Base-by-base conservation (phyloP, 1,284 basidiomycete species). In the Wallemia ichthyophaga region DNA sequence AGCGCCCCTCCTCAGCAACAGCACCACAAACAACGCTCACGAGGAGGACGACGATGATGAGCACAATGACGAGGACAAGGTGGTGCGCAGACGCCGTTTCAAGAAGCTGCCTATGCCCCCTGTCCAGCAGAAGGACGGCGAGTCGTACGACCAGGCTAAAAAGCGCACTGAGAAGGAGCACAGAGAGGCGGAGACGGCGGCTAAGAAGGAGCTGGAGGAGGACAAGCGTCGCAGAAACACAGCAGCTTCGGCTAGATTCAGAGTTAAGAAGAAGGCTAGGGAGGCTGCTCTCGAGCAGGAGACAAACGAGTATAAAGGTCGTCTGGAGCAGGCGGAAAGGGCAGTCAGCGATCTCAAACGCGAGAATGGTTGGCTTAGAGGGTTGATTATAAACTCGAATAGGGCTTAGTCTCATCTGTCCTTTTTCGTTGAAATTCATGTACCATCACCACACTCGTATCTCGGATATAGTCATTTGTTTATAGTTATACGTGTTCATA, bases 241-340 rank as follows among this genome's bases (percentile, higher is more conserved):
- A 0, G 88, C 88, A 21, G 92, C 92, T 0, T 88, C 84, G 61
- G 91, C 91, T n/a, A 83, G 92, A 17, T 98, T 98, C 78, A 77
- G 92, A 61, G 73, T 91, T 66, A 98, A 98, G 78, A 98, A 98
- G 77, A 98, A 98, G 76, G 88, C 95, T 71, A 76, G 94, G 23
- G 92, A 98, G 72, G 83, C 82, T 17, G 88, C 88, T 11, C 73
- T 98, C 19, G 92, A 98, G 71, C 76, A 76, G 58, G 81, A 82
- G 66, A 81, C 85, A 21, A 89, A 89, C 71, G 88, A 94, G 67
- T 76, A 96, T n/a, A 83, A 89, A 68, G 73, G 73, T 1, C 79
- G 83, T 60, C 83, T 95, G 9, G 74, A 74, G 56, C 82, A 85
- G 65, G 75, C 96, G 7, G 83, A 91, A 70, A 78, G 83, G 64